Evolutionary conservation across 495 filamentous ascomycete species (phyloP), one percentile per base, ranked within the genome.

Genomic region (Talaromyces thailandensis): DNA sequence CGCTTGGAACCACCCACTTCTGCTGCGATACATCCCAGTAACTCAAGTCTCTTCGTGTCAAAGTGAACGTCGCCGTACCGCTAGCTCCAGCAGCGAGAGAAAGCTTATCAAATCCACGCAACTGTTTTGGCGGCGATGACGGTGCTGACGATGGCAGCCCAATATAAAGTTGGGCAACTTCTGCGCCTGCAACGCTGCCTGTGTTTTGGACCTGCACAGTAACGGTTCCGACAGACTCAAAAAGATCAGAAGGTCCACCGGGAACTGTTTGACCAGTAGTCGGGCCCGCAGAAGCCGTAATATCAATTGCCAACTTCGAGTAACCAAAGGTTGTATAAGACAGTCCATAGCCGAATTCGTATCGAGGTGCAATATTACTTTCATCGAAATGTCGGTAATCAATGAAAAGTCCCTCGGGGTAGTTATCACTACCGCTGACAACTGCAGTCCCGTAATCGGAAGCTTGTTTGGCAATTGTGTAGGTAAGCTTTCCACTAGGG

Each of bases 401-500:
- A 61, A 91, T 77, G 60, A 83, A 84, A 0, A 87, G 66, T 29
- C 84, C 86, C 66, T 90, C 87, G 6, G 67, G 71, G 64, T 88
- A 92, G 58, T 84, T 72, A 29, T 64, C 45, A 11, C 45, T 50
- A 1, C 58, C 58, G 21, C 58, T 61, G 40, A 51, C 58, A 2
- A 61, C 59, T 11, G 32, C 63, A 12, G 84, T 80, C 1, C 86
- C 86, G 63, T 86, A 87, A 65, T 88, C 78, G 43, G 73, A 71
- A 63, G 87, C 84, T 9, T 78, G 72, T 40, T 81, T 79, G 24
- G 88, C 86, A 60, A 93, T 91, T 32, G 86, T 89, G 74, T 95
- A 95, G 0, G 90, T 90, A n/a, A 95, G 80, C 64, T 93, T 88
- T 56, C 91, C 91, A 67, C 84, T 87, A 11, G 90, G 90, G 26